Evolutionary conservation across 495 filamentous ascomycete genomes (phyloP), one percentile per base, ranked within the genome.

Genomic region (Xylaria acuta): DNA sequence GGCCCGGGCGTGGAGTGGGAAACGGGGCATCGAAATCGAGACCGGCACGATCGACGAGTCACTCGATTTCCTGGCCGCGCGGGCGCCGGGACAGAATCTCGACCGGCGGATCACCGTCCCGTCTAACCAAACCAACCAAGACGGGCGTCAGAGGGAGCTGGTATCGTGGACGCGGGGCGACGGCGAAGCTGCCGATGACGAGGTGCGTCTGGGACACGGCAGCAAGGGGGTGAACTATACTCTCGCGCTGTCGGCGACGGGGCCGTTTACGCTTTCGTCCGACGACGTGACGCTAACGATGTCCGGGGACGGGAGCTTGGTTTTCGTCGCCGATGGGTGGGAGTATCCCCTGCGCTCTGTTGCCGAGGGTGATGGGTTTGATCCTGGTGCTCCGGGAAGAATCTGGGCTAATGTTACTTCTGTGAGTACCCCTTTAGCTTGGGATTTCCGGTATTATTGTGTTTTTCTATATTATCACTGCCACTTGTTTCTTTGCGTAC

Each of bases 191-290:
- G 58, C 36, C 12, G 62, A 27, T 49, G 38, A 27, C 20, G 54
- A 64, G 36, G 60, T 59, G 22, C 12, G n/a, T 0, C 56, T 85
- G 5, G 80, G 81, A 1, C 71, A 81, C 32, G 86, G 84, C 0
- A 87, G 86, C 67, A 88, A 88, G 71, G 87, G 87, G 3, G 81
- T 87, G 78, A 84, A 87, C 63, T 87, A 88, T 70, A 87, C 85
- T 0, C 73, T 87, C 12, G 70, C 76, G 3, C 75, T 88, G 1
- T 49, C 69, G 1, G 76, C 80, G 8, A 76, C 77, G 1, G 84
- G 83, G 2, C 81, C 82, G 0, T 88, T 87, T 69, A 75, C 75
- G 3, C 79, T 88, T 25, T 73, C 79, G 1, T 83, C 81, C 8
- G 66, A 75, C 0, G 82, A 86, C 67, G 79, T 76, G 2, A 75